Percentiles rank a stretch among this genome's conserved stretches.
These are phyloP conservation scores for Themeda triandra DNA, from an alignment of 176 grass and related monocot genomes.

Conservation along the genomic window DNA sequence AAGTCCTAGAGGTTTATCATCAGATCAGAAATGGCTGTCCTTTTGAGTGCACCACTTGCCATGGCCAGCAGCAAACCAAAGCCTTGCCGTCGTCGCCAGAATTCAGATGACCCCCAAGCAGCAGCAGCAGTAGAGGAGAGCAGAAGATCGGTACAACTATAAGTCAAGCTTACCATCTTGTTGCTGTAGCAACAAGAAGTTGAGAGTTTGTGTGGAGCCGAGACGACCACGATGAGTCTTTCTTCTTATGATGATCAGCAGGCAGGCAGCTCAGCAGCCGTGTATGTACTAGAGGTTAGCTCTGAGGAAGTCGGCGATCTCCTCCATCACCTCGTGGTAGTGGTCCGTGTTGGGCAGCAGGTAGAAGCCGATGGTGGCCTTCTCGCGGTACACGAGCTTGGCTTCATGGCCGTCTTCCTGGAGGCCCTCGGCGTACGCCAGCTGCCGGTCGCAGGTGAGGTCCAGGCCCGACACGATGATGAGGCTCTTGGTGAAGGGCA, in stretches of 20 bases:
- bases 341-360: conserved; percentile 86
- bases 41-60: background rate
- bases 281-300: conserved; percentile 69
- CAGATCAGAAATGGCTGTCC: conserved; percentile 17
- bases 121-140: conserved; percentile 13
- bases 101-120: conserved; percentile 31
- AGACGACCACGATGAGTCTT: too few relatives aligned
- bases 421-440: conserved; percentile 74
- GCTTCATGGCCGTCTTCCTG: conserved; percentile 59
- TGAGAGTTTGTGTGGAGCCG: conserved; percentile 14
- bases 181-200: conserved; percentile 30
- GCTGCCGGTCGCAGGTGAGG: conserved; percentile 85
- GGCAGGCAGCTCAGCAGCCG: background rate
- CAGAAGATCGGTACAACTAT: conserved; percentile 7
- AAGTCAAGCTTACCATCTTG: conserved; percentile 64
- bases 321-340: conserved; percentile 94
- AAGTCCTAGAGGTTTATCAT: conserved; percentile 13
- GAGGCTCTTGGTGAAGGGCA: conserved; percentile 87
- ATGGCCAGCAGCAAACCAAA: background rate
- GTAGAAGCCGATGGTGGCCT: conserved; percentile 91
- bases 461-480: conserved; percentile 92
- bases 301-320: conserved; percentile 80
- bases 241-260: too few relatives aligned
- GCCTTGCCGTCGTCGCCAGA: conserved; percentile 17
- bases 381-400: conserved; percentile 82